Base-by-base conservation (phyloP, 2,329 filamentous ascomycete species). In the Helotiales sp. region DNA sequence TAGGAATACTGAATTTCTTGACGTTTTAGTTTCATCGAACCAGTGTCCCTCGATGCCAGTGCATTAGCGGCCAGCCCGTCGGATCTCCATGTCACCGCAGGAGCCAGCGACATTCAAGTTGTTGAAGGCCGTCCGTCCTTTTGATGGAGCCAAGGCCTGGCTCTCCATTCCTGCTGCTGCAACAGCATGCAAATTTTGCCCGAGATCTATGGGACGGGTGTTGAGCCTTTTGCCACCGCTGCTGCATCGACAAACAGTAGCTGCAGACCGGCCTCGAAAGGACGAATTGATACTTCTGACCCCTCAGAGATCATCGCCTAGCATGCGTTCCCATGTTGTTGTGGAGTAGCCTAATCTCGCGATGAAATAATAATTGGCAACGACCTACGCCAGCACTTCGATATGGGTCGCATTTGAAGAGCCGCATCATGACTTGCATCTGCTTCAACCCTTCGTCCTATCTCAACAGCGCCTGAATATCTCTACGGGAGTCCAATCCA, bases 351-450 rank as follows among this genome's bases (percentile, higher is more conserved):
- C 76, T 87, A 86, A 85, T 85, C 82, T 85, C 83, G 84, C 82
- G 83, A 82, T 34, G 80, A 81, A 86, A 84, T 84, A 87, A 89
- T 86, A 89, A 94, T 90, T 95, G 92, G 92, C 87, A 87, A 88
- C 85, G 85, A 90, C 85, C 85, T 84, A 89, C 90, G 93, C 93
- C 93, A 96, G 86, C 93, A 91, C 93, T 96, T 93, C 92, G 92
- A 77, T 82, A 88, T 87, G 86, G 87, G 86, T 87, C 86, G 86
- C 86, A 87, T 85, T 71, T 77, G 74, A 84, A 88, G 86, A 88
- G 87, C 87, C 87, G 87, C 87, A 89, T 87, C 72, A 76, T 75
- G 71, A 74, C 76, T 75, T 78, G 75, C 76, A 74, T 74, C 67
- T 76, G 66, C 64, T 69, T 75, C 72, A 69, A 72, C 65, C 77